These are phyloP conservation scores for Paxillus rubicundulus DNA, from an alignment of 768 basidiomycete species.

Conservation along the genomic window DNA sequence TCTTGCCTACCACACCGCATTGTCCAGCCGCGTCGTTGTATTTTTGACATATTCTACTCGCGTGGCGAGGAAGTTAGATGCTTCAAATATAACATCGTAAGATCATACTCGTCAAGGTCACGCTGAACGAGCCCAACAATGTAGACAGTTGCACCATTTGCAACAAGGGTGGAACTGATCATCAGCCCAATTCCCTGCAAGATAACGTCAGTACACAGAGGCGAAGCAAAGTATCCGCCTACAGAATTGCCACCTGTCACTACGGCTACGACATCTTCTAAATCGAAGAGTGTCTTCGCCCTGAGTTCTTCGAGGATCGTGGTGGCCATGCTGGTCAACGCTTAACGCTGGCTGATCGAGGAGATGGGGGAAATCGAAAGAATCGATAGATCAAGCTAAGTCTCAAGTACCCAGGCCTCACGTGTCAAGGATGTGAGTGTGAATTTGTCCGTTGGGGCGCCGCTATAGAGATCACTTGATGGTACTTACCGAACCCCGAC, in stretches of 20 bases:
- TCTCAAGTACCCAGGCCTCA: background rate
- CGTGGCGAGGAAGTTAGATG: background rate
- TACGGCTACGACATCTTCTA: slow-evolving; percentile 44
- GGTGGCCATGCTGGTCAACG: background rate
- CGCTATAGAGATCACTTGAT: background rate
- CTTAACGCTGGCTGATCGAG: background rate
- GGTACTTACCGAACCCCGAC: background rate
- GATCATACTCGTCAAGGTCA: slow-evolving; percentile 38
- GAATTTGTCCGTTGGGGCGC: background rate
- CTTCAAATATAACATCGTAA: background rate
- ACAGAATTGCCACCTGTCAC: slow-evolving; percentile 47
- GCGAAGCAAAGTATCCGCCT: slow-evolving; percentile 4
- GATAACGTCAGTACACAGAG: background rate
- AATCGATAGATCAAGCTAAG: too few species aligned
- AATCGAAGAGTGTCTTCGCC: slow-evolving; percentile 41
- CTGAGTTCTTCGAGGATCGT: slow-evolving; percentile 31
- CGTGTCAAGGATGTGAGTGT: background rate
- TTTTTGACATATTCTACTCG: slow-evolving; percentile 27
- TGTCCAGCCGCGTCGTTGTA: slow-evolving; percentile 39
- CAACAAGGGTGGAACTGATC: slow-evolving; percentile 45
- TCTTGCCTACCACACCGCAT: slow-evolving; percentile 29
- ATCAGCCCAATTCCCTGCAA: slow-evolving; percentile 48
- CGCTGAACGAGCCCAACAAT: slow-evolving; percentile 43
- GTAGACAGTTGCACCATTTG: slow-evolving; percentile 49
- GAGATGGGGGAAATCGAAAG: background rate